Evolutionary conservation across 176 grass and related monocot genomes (phyloP).

Genomic region (Carex pumila): DNA sequence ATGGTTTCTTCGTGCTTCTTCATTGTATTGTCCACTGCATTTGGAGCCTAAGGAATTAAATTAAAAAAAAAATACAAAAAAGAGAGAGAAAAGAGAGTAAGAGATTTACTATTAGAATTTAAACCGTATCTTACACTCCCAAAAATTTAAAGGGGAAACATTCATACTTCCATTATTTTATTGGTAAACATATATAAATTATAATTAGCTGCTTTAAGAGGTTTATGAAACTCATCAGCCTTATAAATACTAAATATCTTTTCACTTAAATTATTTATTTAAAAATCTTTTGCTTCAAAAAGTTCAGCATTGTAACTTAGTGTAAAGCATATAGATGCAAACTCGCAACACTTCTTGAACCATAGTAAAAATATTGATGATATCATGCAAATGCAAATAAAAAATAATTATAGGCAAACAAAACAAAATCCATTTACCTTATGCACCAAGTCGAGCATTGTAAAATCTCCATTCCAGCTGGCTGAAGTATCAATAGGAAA

Average conservation of each 20-base stretch:
- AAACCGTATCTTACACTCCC: neutral
- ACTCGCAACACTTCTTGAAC: neutral
- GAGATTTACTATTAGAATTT: neutral
- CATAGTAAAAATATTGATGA: neutral
- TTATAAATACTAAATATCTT: neutral
- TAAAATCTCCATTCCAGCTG: conserved; percentile 69
- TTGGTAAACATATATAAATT: neutral
- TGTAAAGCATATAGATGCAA: neutral
- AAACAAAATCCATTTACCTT: conserved; percentile 42
- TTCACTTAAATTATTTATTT: neutral
- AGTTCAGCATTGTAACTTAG: neutral
- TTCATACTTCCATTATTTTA: neutral
- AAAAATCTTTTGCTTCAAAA: neutral
- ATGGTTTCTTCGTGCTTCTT: conserved; percentile 79
- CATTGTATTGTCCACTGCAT: conserved; percentile 67
- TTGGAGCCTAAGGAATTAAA: conserved; percentile 44
- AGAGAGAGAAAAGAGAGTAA: neutral
- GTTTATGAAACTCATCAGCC: neutral
- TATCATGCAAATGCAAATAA: neutral
- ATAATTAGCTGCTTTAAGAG: neutral
- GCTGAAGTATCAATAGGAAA: conserved; percentile 65
- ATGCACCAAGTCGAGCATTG: conserved; percentile 70
- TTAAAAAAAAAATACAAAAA: neutral
- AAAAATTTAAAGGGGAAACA: neutral
- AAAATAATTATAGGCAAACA: neutral